phyloP scores from a whole-genome alignment of 2,329 filamentous ascomycete species.

The Beauveria brongniartii region DNA sequence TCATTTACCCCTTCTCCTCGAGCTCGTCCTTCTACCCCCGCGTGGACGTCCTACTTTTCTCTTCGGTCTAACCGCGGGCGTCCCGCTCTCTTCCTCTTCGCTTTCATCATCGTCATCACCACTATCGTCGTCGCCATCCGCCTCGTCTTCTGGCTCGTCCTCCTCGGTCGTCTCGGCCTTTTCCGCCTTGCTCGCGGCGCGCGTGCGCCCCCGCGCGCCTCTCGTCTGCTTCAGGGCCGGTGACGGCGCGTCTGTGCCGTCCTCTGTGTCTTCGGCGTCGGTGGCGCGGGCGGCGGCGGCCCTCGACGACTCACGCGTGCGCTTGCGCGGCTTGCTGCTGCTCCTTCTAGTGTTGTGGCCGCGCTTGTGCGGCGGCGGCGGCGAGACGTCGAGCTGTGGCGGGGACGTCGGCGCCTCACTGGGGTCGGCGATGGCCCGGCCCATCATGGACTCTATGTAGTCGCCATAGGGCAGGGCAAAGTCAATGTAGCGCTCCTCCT shows the following conservation, averaged over 20 bases:
- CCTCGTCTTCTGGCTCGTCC: slow-evolving; percentile 17
- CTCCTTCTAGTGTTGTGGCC: background rate
- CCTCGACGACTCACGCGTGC: slow-evolving; percentile 18
- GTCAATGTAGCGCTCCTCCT: slow-evolving; percentile 53
- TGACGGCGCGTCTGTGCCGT: slow-evolving; percentile 34
- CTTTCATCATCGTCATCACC: slow-evolving; percentile 20
- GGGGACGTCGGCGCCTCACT: slow-evolving; percentile 43
- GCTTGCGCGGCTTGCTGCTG: slow-evolving; percentile 34
- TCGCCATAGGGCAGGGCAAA: slow-evolving; percentile 51
- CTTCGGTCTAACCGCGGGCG: slow-evolving; percentile 29
- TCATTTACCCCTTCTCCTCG: slow-evolving; percentile 12
- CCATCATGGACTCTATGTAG: slow-evolving; percentile 40
- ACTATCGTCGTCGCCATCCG: slow-evolving; percentile 18
- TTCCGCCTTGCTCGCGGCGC: slow-evolving; percentile 23
- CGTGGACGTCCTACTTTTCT: slow-evolving; percentile 28
- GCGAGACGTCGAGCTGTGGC: slow-evolving; percentile 31
- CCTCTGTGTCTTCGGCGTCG: slow-evolving; percentile 42
- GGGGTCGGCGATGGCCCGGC: slow-evolving; percentile 34
- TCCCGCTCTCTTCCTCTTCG: slow-evolving; percentile 29
- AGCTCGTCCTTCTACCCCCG: slow-evolving; percentile 22
- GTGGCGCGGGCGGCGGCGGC: slow-evolving; percentile 25
- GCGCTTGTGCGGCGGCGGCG: slow-evolving; percentile 13
- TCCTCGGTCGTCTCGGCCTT: slow-evolving; percentile 27
- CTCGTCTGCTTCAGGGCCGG: slow-evolving; percentile 29
- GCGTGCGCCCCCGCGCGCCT: slow-evolving; percentile 35